These are phyloP conservation scores for Auricularia sp. DNA, from an alignment of 768 basidiomycete species.

Conservation along the genomic window DNA sequence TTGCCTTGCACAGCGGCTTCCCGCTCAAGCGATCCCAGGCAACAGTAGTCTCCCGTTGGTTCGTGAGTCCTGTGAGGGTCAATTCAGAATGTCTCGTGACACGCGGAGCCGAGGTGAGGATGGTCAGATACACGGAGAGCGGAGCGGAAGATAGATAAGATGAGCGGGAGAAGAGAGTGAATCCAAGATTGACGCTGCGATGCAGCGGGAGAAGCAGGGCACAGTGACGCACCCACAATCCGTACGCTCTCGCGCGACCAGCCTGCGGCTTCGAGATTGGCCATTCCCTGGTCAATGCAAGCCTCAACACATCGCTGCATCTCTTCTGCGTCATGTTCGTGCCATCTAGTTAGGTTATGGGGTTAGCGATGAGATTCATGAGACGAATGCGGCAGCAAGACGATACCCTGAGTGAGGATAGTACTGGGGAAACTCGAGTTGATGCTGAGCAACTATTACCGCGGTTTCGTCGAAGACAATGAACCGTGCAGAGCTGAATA, in stretches of 20 bases:
- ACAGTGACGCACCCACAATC: slow-evolving; percentile 61
- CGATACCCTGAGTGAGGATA: slow-evolving; percentile 76
- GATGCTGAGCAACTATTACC: slow-evolving; percentile 78
- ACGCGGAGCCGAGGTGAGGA: background rate
- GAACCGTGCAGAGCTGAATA: slow-evolving; percentile 71
- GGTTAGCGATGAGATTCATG: slow-evolving; percentile 1
- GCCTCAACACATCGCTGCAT: slow-evolving; percentile 63
- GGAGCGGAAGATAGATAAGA: too few relatives aligned
- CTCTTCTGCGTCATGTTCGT: slow-evolving; percentile 84
- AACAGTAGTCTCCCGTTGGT: slow-evolving; percentile 93
- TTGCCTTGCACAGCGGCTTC: slow-evolving; percentile 75
- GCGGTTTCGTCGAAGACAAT: slow-evolving; percentile 85
- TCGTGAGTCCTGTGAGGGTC: slow-evolving; percentile 65
- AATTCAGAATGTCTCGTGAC: too few relatives aligned
- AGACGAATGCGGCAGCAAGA: background rate
- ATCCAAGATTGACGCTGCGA: too few relatives aligned
- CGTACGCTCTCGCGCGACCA: slow-evolving; percentile 77
- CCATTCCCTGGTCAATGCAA: slow-evolving; percentile 66
- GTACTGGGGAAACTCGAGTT: slow-evolving; percentile 90
- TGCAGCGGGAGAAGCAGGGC: too few relatives aligned
- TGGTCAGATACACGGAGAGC: too few relatives aligned
- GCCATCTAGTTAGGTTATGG: slow-evolving; percentile 52
- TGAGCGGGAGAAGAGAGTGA: too few relatives aligned
- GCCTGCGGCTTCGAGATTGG: slow-evolving; percentile 60
- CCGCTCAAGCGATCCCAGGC: slow-evolving; percentile 89